Evolutionary conservation across 176 grass and related monocot genomes (phyloP).

Genomic region (Hsuehochloa calcarea): DNA sequence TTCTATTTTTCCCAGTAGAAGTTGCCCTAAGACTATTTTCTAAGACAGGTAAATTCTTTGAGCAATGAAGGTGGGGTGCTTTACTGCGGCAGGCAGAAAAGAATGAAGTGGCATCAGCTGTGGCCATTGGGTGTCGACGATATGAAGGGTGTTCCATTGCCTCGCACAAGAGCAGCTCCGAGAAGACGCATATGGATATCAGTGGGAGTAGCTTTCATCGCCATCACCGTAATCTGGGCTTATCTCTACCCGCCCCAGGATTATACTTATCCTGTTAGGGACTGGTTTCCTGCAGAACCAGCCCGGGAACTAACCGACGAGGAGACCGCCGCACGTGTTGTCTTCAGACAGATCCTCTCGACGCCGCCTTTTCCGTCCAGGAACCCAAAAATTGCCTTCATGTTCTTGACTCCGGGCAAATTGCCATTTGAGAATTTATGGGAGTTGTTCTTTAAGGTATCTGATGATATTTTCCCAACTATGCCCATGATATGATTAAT

Average conservation of each 20-base stretch:
- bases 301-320: constrained; percentile 54
- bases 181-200: constrained; percentile 60
- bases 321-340: constrained; percentile 59
- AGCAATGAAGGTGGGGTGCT: too few relatives aligned
- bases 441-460: constrained; percentile 80
- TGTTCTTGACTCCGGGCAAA: constrained; percentile 74
- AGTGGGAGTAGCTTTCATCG: constrained; percentile 42
- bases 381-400: constrained; percentile 78
- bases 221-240: constrained; percentile 43
- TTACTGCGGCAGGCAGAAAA: background rate
- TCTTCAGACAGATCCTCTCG: constrained; percentile 59
- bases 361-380: constrained; percentile 48
- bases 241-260: constrained; percentile 65
- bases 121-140: constrained; percentile 34
- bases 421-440: constrained; percentile 86
- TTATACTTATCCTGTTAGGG: constrained; percentile 62
- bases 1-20: too few relatives aligned
- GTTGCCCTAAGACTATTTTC: too few relatives aligned
- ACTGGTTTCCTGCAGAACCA: constrained; percentile 65
- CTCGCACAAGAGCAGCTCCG: constrained; percentile 32
- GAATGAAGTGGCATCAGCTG: constrained; percentile 55
- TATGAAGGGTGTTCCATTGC: constrained; percentile 38
- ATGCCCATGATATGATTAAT: background rate
- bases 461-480: too few relatives aligned
- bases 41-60: too few relatives aligned